These are phyloP conservation scores for Saturnispora gosingensis DNA, from an alignment of 805 yeast species.

Conservation along the genomic window DNA sequence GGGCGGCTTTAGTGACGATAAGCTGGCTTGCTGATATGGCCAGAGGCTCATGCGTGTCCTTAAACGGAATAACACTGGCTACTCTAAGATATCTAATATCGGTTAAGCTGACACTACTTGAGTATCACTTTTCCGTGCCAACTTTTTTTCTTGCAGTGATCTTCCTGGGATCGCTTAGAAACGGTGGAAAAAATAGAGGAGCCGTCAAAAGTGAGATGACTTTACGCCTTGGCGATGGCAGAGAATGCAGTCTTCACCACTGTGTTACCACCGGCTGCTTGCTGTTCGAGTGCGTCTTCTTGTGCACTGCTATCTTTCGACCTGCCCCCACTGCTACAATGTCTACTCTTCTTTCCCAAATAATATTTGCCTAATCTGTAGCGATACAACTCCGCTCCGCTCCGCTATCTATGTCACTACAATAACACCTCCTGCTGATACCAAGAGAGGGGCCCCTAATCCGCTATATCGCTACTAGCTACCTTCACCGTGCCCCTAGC, in stretches of 20 bases:
- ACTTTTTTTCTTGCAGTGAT: too few relatives aligned
- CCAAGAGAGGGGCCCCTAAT: not conserved
- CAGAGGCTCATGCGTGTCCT: too few relatives aligned
- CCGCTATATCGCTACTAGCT: not conserved
- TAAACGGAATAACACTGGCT: not conserved
- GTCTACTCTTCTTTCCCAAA: not conserved
- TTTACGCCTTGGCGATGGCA: not conserved
- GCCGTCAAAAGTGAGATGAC: not conserved
- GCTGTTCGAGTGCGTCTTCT: too few relatives aligned
- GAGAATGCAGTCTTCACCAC: not conserved
- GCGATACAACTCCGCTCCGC: not conserved
- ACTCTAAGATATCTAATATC: not conserved
- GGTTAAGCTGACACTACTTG: not conserved
- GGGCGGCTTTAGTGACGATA: not conserved
- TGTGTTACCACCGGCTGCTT: too few relatives aligned
- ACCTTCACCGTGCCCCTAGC: not conserved
- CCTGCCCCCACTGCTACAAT: not conserved
- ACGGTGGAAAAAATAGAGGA: not conserved
- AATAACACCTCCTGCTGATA: not conserved
- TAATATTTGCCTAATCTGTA: not conserved
- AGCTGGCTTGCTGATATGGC: too few relatives aligned
- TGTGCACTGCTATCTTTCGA: not conserved
- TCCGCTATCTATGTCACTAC: not conserved
- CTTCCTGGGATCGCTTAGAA: not conserved
- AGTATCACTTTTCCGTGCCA: too few relatives aligned